phyloP scores from a whole-genome alignment of 331 rosid genomes.

The Pyrus hybrid region DNA sequence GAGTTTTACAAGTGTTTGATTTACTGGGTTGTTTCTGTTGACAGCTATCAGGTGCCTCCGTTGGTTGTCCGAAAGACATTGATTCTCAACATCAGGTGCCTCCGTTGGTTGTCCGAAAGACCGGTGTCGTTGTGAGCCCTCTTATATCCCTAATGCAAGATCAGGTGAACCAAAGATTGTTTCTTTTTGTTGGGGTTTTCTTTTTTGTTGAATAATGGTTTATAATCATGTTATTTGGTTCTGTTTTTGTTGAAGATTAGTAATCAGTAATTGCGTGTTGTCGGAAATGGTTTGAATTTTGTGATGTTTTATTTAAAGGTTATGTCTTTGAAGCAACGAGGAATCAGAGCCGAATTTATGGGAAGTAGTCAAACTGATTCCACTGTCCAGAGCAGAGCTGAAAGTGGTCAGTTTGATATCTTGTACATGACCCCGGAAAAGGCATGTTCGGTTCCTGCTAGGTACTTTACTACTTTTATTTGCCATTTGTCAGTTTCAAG shows the following conservation, averaged over 20 bases:
- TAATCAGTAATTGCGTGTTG: background rate
- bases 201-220: background rate
- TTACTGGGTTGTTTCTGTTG: background rate
- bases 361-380: conserved; percentile 73
- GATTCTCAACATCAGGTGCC: conserved; percentile 95
- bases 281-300: background rate
- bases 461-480: conserved; percentile 26
- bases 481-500: background rate
- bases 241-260: background rate
- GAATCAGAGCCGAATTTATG: conserved; percentile 74
- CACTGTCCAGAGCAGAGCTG: conserved; percentile 64
- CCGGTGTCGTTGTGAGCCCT: conserved; percentile 85
- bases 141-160: conserved; percentile 87
- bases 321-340: conserved; percentile 81
- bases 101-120: conserved; percentile 70
- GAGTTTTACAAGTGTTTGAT: background rate
- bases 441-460: conserved; percentile 62
- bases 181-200: background rate
- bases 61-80: conserved; percentile 70
- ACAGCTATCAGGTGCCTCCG: conserved; percentile 90
- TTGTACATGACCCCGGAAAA: conserved; percentile 91
- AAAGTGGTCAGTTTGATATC: conserved; percentile 67
- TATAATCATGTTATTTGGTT: background rate
- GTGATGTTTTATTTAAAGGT: conserved; percentile 33
- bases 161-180: conserved; percentile 42